phyloP scores from a whole-genome alignment of 305 asterid species.

The Fraxinus baroniana region DNA sequence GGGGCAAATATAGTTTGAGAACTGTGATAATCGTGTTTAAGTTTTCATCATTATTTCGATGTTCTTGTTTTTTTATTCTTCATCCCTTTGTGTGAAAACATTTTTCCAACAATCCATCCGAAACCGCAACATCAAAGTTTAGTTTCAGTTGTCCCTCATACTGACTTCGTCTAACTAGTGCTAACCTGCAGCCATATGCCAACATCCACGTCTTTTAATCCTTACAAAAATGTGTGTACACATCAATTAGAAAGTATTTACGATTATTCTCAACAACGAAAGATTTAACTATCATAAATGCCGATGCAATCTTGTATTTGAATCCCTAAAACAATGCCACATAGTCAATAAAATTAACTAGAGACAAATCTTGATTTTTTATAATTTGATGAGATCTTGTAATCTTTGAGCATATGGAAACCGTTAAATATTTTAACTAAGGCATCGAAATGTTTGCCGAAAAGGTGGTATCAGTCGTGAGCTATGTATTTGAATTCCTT shows the following conservation, averaged over 20 bases:
- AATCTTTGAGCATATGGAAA: neutral
- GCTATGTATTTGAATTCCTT: neutral
- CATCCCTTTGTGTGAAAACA: no score
- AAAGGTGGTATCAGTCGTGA: neutral
- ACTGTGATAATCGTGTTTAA: no score
- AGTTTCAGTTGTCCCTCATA: no score
- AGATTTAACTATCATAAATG: no score
- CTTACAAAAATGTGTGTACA: neutral
- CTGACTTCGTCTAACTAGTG: neutral
- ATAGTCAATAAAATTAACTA: neutral
- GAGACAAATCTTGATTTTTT: neutral
- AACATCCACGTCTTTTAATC: neutral
- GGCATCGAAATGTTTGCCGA: neutral
- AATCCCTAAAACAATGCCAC: neutral
- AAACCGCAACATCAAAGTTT: neutral
- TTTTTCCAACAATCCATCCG: neutral
- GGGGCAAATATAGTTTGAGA: no score
- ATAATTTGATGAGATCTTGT: neutral
- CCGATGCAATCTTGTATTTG: neutral
- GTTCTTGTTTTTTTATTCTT: no score
- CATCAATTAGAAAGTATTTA: neutral
- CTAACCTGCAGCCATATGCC: neutral
- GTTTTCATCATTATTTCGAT: no score
- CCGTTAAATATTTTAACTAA: no score
- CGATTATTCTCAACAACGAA: neutral